Conservation (phyloP, 345 rosid genomes). For the Acer campestre region DNA sequence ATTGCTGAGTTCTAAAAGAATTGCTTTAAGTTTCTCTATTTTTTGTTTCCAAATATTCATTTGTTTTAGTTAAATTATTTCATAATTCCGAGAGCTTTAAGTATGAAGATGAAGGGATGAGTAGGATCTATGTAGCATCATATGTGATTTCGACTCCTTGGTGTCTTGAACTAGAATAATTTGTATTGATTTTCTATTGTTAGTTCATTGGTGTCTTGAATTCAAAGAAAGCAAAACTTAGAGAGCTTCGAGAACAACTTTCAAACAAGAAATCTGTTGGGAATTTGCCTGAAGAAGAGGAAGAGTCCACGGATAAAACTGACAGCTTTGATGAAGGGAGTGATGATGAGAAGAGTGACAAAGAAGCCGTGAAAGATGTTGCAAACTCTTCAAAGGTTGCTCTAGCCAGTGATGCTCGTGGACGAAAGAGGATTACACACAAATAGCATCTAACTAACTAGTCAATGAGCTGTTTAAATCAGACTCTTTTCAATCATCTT, state of each 20-base stretch:
- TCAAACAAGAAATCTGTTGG: constrained; percentile 40
- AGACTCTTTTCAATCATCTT: background rate
- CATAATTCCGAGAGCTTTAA: background rate
- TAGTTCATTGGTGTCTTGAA: constrained; percentile 77
- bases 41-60: background rate
- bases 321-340: constrained; percentile 60
- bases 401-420: constrained; percentile 33
- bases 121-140: background rate
- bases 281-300: constrained; percentile 48
- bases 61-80: background rate
- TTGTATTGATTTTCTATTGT: constrained; percentile 38
- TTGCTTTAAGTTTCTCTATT: background rate
- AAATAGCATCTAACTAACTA: constrained; percentile 25
- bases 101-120: background rate
- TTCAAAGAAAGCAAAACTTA: constrained; percentile 81
- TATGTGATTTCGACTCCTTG: background rate
- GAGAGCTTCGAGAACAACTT: constrained; percentile 72
- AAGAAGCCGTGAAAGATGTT: constrained; percentile 38
- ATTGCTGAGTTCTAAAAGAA: background rate
- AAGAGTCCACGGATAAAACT: constrained; percentile 60
- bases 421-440: constrained; percentile 43
- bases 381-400: constrained; percentile 41
- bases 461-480: background rate
- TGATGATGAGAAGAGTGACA: constrained; percentile 42
- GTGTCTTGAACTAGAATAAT: background rate